phyloP scores from a whole-genome alignment of 2,329 filamentous ascomycete genomes.

The Fusarium oligoseptatum region DNA sequence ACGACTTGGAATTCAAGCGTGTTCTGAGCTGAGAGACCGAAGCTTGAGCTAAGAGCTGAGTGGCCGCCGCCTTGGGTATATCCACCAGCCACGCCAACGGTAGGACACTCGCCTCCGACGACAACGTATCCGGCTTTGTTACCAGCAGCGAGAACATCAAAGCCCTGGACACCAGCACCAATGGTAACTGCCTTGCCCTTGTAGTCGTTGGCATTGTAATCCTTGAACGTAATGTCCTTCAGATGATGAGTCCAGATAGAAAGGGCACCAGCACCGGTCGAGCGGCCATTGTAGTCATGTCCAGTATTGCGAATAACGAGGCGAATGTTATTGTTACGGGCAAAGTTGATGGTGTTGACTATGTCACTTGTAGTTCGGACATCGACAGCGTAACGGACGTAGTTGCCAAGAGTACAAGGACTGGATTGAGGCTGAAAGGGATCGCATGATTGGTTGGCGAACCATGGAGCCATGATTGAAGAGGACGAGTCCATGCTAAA shows the following conservation, averaged over 20 bases:
- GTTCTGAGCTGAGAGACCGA: slow-evolving; percentile 72
- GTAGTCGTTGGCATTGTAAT: slow-evolving; percentile 60
- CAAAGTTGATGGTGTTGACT: slow-evolving; percentile 52
- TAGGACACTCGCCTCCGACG: slow-evolving; percentile 67
- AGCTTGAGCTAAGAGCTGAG: slow-evolving; percentile 62
- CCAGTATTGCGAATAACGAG: slow-evolving; percentile 52
- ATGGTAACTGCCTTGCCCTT: slow-evolving; percentile 65
- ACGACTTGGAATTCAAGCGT: slow-evolving; percentile 68
- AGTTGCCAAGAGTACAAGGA: slow-evolving; percentile 59
- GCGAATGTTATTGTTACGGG: slow-evolving; percentile 53
- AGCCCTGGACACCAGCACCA: slow-evolving; percentile 65
- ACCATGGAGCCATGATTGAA: slow-evolving; percentile 56
- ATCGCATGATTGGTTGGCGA: slow-evolving; percentile 54
- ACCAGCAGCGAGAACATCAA: slow-evolving; percentile 61
- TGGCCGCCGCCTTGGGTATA: slow-evolving; percentile 72
- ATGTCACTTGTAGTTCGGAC: slow-evolving; percentile 50
- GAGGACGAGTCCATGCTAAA: slow-evolving; percentile 53
- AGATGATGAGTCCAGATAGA: slow-evolving; percentile 56
- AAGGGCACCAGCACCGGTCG: slow-evolving; percentile 56
- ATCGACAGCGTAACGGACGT: slow-evolving; percentile 56
- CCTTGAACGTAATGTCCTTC: slow-evolving; percentile 57
- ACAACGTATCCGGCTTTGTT: slow-evolving; percentile 59
- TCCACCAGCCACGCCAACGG: slow-evolving; percentile 70
- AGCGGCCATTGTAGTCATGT: slow-evolving; percentile 52
- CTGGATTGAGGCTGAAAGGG: slow-evolving; percentile 54